A percentile compares a stretch with the other conserved stretches of the same genome.
These are phyloP conservation scores for Agrocybe pediades DNA, from an alignment of 768 basidiomycete species.

Conservation along the genomic window DNA sequence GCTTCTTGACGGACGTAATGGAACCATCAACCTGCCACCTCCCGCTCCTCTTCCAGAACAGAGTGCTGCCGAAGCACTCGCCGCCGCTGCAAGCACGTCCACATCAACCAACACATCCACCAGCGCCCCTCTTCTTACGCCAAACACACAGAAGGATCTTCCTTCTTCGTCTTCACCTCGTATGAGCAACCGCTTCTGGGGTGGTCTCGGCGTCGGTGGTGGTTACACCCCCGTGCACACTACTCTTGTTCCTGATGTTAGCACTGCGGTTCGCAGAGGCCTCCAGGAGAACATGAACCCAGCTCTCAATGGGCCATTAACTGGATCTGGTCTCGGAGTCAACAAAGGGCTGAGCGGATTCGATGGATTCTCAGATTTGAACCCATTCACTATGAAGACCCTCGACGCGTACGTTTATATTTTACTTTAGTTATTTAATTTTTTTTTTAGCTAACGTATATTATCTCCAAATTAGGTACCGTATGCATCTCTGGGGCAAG, in stretches of 20 bases:
- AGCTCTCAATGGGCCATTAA: conserved; percentile 45
- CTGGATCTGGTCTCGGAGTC: conserved; percentile 11
- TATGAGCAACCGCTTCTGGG: conserved; percentile 72
- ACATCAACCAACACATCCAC: conserved; percentile 16
- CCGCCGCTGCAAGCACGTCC: conserved; percentile 21
- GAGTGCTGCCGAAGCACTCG: conserved; percentile 38
- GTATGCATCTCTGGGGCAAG: conserved; percentile 92
- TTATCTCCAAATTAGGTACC: conserved; percentile 53
- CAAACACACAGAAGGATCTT: conserved; percentile 80
- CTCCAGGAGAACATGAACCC: conserved; percentile 85
- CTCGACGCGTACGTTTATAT: conserved; percentile 67
- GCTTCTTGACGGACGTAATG: conserved; percentile 69
- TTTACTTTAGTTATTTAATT: conserved; percentile 6
- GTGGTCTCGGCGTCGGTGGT: conserved; percentile 52
- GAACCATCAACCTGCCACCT: conserved; percentile 47
- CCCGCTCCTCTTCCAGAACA: conserved; percentile 47
- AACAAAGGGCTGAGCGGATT: conserved; percentile 46
- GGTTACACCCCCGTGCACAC: conserved; percentile 87
- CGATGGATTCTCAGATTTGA: conserved; percentile 77
- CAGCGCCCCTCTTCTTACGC: conserved; percentile 42
- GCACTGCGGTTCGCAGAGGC: conserved; percentile 24
- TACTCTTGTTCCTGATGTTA: conserved; percentile 74
- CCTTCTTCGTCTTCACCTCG: conserved; percentile 65
- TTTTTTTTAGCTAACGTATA: conserved; percentile 8
- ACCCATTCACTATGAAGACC: conserved; percentile 86